These are phyloP conservation scores for Didymosphaeria variabile DNA, from an alignment of 2,329 filamentous ascomycete genomes.

Conservation along the genomic window DNA sequence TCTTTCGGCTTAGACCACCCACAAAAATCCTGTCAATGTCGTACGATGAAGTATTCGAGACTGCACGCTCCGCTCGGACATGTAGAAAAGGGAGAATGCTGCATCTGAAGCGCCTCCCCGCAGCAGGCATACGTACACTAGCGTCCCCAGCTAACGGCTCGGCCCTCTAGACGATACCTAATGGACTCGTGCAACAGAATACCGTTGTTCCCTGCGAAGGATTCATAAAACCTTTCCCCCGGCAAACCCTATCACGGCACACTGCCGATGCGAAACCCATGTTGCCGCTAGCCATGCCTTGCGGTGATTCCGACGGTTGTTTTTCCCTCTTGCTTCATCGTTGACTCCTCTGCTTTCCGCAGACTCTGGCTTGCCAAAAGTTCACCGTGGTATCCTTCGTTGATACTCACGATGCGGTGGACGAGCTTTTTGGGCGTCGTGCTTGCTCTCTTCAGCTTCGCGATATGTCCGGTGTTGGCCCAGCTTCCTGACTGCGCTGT, in stretches of 20 bases:
- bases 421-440: background rate
- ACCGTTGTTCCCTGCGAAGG: background rate
- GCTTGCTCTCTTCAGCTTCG: background rate
- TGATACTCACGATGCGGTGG: slow-evolving; percentile 6
- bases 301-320: background rate
- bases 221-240: background rate
- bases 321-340: background rate
- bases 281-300: background rate
- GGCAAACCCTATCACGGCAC: background rate
- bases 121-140: background rate
- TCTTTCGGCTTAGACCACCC: background rate
- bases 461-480: background rate
- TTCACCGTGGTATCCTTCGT: background rate
- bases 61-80: background rate
- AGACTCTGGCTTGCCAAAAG: background rate
- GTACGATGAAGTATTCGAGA: background rate
- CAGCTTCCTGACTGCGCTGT: slow-evolving; percentile 5
- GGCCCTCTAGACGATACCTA: background rate
- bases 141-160: background rate
- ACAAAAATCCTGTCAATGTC: background rate
- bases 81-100: background rate
- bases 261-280: background rate
- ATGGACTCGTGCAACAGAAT: background rate
- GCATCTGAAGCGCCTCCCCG: background rate
- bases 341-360: background rate